Evolutionary conservation across 306 rosid species (phyloP), one percentile per base, ranked within the genome.

Genomic region (Corylus avellana): DNA sequence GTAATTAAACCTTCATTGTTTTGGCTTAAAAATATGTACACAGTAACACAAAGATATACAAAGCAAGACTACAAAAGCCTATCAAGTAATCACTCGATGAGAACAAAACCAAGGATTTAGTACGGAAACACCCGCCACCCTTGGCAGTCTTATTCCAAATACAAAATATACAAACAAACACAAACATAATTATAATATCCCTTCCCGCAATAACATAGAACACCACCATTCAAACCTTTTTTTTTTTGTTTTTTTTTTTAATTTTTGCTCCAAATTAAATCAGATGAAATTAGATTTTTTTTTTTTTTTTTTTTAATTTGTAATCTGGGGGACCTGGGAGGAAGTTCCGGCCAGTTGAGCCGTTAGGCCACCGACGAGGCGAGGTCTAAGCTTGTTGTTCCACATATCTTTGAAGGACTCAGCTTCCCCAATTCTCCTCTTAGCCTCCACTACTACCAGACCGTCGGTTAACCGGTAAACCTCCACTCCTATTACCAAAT

Each of bases 361-460:
- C 77, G 80, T 29, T 42, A 86, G 35, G 17, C 79, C 69, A 32
- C 57, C 51, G 12, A 59, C 27, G 4, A 92, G 81, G 4, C 73
- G 69, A 9, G 82, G 75, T 66, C 84, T 81, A 55, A 92, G 74
- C 80, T 87, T 86, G 68, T 82, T 84, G 25, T 50, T 85, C 97
- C 93, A 92, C 37, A 66, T 20, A 12, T 82, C 82, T 70, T 59
- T 73, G 14, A 51, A 87, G 16, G 59, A 82, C 12, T 8, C 73
- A 2, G 63, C 73, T 1, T 89, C 89, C 3, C 86, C 80, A 0
- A 82, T 84, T 8, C 78, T 87, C 17, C 87, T 88, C 39, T 72
- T 86, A 2, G 77, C 91, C 81, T 90, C 97, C 54, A 90, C 93
- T 76, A 92, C 83, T 7, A 84, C 95, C 72, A 90, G 32, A 35